Evolutionary conservation across 306 rosid species (phyloP), one percentile per base, ranked within the genome.

Genomic region (Coriaria nepalensis): DNA sequence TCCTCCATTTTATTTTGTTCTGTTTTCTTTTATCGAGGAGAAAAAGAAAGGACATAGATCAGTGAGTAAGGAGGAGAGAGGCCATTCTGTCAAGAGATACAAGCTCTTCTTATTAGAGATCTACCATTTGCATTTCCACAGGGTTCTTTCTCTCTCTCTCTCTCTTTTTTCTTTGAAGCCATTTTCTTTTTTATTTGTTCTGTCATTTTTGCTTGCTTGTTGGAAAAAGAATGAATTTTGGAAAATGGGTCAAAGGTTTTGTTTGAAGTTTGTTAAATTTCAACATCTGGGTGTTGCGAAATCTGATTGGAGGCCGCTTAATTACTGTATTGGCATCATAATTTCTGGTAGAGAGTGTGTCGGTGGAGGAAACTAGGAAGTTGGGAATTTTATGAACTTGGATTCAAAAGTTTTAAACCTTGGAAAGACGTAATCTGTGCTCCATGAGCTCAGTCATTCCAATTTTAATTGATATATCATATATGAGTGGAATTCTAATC

Each of bases 111-210:
- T 64, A 20, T 20, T 20, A 20, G 68, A 76, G 87, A 85, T 85
- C 95, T 78, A 71, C 71, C 79, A 45, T 71, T 69, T 37, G 65
- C 52, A 52, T 49, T 20, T 20, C 29, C 29, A 12, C 67, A 46
- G 93, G 92, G 1, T 1, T 20, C 29, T 20, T 79, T 68, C 69
- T 51, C n/a, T 62, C 33, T 37, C n/a, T 44, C 37, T 57, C 45
- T 40, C 39, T 60, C 35, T 53, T 53, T 46, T 52, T 39, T n/a
- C n/a, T n/a, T 57, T 65, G 49, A 44, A 49, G 49, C 44, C 60
- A 2, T 34, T 40, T 49, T 12, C 6, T 6, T 32, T 55, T 55
- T 45, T 49, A 39, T 10, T 20, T 49, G 41, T 14, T 13, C 7
- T 59, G 50, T 37, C 35, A 39, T 69, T 33, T 50, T 47, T 43